Evolutionary conservation across 129 eudicot species (phyloP).

Genomic region (Apium graveolens): DNA sequence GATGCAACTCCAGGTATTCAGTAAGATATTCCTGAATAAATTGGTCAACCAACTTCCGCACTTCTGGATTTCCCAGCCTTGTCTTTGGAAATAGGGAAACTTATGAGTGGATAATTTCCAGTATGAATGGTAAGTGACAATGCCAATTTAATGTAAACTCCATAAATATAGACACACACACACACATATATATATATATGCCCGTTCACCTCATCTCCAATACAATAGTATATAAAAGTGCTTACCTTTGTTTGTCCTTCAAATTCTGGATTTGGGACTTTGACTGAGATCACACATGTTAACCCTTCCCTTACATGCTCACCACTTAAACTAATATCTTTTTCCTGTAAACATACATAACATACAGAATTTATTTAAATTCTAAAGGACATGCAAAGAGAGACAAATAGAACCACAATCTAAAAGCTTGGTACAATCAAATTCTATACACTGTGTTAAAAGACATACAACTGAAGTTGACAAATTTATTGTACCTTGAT

Average conservation of each 20-base stretch:
- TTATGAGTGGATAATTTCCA: conserved; percentile 8
- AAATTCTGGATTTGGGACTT: conserved; percentile 96
- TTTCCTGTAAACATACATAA: conserved; percentile 46
- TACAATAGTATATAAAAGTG: neutral
- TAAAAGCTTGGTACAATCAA: neutral
- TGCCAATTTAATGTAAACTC: neutral
- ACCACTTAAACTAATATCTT: conserved; percentile 80
- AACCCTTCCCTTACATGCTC: conserved; percentile 97
- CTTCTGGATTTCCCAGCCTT: conserved; percentile 96
- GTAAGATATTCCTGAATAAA: conserved; percentile 79
- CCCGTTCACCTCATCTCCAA: neutral
- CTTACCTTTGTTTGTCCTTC: conserved; percentile 99
- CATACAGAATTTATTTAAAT: neutral
- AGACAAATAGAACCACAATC: neutral
- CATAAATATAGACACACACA: neutral
- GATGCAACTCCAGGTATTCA: conserved; percentile 93
- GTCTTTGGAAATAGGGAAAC: conserved; percentile 40
- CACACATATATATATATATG: neutral
- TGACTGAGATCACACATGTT: conserved; percentile 89
- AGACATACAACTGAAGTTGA: neutral
- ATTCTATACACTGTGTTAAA: neutral
- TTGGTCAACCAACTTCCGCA: conserved; percentile 75
- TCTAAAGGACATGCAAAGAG: neutral
- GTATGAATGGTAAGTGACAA: neutral
- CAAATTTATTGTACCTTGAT: conserved; percentile 47